Evolutionary conservation across 2,329 filamentous ascomycete species (phyloP).

Genomic region (Penicillium sp.): DNA sequence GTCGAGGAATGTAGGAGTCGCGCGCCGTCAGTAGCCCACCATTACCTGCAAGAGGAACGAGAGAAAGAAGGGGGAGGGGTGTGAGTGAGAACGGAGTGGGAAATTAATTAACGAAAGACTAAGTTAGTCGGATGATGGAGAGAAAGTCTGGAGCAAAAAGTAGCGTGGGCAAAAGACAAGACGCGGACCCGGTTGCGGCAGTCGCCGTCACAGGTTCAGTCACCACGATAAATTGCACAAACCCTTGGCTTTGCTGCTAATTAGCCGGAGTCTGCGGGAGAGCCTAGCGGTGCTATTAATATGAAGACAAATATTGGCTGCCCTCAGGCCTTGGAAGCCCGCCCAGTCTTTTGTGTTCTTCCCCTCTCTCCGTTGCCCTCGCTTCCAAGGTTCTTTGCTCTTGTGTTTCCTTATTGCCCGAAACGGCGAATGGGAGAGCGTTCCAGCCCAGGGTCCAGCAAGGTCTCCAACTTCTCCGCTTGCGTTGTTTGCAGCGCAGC

Average conservation of each 20-base stretch:
- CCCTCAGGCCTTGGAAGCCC: not conserved
- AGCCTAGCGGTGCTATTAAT: constrained; percentile 3
- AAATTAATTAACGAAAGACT: constrained; percentile 16
- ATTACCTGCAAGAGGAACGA: constrained; percentile 19
- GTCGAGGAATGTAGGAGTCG: constrained; percentile 17
- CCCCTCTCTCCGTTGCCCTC: constrained; percentile 4
- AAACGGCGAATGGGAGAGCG: not conserved
- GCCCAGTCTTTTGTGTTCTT: not conserved
- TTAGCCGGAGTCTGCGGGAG: not conserved
- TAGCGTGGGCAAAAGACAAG: not conserved
- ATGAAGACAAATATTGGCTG: constrained; percentile 7
- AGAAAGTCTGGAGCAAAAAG: not conserved
- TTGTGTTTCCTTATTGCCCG: not conserved
- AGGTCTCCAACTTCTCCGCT: constrained; percentile 13
- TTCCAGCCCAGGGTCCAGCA: constrained; percentile 1
- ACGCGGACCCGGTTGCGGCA: not conserved
- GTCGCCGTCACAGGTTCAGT: not conserved
- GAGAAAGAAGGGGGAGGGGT: constrained; percentile 7
- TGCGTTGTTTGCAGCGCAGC: constrained; percentile 11
- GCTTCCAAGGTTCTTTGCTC: not conserved
- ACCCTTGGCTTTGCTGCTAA: not conserved
- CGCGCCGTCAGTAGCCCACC: constrained; percentile 20
- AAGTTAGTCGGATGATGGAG: not conserved
- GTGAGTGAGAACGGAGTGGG: not conserved
- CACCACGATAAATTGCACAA: not conserved